These are phyloP conservation scores for Vitis hybrid DNA, from an alignment of 177 flowering plant species.

Conservation along the genomic window DNA sequence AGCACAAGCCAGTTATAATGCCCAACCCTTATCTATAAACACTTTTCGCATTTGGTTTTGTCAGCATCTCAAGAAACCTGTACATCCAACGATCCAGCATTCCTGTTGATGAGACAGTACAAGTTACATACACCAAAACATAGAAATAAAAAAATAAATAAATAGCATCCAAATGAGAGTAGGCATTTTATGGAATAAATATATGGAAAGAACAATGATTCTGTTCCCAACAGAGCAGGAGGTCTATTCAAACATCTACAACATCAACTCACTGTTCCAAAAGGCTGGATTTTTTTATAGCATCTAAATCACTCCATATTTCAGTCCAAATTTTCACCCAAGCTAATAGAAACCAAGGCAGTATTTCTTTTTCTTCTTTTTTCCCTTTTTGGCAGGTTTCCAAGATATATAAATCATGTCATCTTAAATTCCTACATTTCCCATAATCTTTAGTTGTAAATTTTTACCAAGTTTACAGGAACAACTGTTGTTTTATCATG, in stretches of 20 bases:
- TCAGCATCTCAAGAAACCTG: slow-evolving; percentile 57
- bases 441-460: neutral
- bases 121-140: neutral
- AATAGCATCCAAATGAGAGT: neutral
- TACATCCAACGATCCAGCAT: slow-evolving; percentile 95
- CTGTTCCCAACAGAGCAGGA: neutral
- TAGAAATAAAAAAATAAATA: neutral
- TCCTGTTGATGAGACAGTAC: slow-evolving; percentile 37
- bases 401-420: neutral
- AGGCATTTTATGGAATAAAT: neutral
- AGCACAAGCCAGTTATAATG: neutral
- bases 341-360: neutral
- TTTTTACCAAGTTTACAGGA: neutral
- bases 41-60: slow-evolving; percentile 34
- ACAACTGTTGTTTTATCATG: too few relatives aligned
- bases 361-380: neutral
- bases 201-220: neutral
- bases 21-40: neutral
- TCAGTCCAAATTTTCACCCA: neutral
- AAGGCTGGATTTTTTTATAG: neutral
- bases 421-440: neutral
- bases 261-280: neutral
- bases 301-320: neutral
- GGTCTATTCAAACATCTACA: neutral
- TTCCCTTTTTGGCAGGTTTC: neutral